Evolutionary conservation across 2,329 filamentous ascomycete species (phyloP).

Genomic region (Blumeria hordei): DNA sequence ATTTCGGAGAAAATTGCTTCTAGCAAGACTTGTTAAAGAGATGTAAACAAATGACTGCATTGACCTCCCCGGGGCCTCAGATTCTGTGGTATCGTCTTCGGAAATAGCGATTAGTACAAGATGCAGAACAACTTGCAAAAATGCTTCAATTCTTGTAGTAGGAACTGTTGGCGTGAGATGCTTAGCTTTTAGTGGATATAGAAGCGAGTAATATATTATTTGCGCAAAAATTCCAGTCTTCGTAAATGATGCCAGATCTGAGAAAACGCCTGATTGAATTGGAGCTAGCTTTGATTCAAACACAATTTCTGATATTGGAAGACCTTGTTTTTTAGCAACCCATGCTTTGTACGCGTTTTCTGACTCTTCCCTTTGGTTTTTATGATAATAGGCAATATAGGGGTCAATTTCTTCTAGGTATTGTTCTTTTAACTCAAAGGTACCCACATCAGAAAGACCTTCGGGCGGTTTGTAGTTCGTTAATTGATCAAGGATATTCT

Average conservation of each 20-base stretch:
- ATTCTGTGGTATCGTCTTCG: slow-evolving; percentile 46
- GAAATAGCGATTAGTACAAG: slow-evolving; percentile 63
- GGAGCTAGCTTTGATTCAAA: slow-evolving; percentile 67
- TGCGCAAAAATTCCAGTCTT: slow-evolving; percentile 69
- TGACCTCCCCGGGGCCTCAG: slow-evolving; percentile 22
- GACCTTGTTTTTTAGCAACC: slow-evolving; percentile 70
- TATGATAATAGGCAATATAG: slow-evolving; percentile 86
- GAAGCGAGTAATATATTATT: slow-evolving; percentile 66
- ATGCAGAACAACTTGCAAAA: slow-evolving; percentile 77
- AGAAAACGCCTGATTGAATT: slow-evolving; percentile 56
- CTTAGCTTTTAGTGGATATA: slow-evolving; percentile 51
- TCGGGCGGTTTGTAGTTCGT: slow-evolving; percentile 77
- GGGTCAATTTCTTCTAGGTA: slow-evolving; percentile 79
- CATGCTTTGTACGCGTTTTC: slow-evolving; percentile 72
- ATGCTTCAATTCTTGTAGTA: slow-evolving; percentile 65
- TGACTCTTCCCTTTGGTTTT: slow-evolving; percentile 90
- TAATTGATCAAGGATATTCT: slow-evolving; percentile 63
- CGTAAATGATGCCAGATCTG: slow-evolving; percentile 55
- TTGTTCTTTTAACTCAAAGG: slow-evolving; percentile 73
- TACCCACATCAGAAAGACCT: slow-evolving; percentile 75
- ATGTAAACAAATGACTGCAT: slow-evolving; percentile 47
- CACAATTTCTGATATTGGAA: slow-evolving; percentile 58
- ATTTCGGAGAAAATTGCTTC: slow-evolving; percentile 34
- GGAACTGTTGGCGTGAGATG: slow-evolving; percentile 51
- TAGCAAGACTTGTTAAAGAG: slow-evolving; percentile 38